Conservation (phyloP, 225 moss, liverwort and hornwort genomes). For the Antitrichia curtipendula region DNA sequence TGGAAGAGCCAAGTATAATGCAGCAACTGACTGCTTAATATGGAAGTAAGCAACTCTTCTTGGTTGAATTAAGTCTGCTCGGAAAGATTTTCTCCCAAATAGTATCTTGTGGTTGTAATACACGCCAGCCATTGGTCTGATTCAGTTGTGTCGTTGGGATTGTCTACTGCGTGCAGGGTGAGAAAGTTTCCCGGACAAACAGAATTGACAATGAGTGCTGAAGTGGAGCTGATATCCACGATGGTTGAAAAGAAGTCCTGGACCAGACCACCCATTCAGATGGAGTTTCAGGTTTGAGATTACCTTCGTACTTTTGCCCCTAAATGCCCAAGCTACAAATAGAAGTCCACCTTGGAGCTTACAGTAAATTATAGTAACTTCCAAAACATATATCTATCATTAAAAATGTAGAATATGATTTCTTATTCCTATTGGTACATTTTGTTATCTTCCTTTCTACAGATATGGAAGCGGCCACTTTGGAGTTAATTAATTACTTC, state of each 20-base stretch:
- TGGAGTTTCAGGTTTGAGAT: slow-evolving; percentile 88
- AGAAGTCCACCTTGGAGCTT: background rate
- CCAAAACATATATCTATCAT: background rate
- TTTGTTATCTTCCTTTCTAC: background rate
- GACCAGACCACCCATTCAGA: slow-evolving; percentile 96
- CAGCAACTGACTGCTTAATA: slow-evolving; percentile 77
- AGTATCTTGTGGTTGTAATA: background rate
- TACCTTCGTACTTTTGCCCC: background rate
- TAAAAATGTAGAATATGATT: background rate
- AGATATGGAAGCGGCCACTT: background rate
- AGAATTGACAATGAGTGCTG: slow-evolving; percentile 96
- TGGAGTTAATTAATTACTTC: too few species aligned
- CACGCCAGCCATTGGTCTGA: background rate
- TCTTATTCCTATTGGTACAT: background rate
- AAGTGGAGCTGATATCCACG: slow-evolving; percentile 95
- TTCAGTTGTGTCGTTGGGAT: background rate
- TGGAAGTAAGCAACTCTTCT: slow-evolving; percentile 65
- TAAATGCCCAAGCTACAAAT: background rate
- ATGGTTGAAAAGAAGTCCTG: slow-evolving; percentile 98
- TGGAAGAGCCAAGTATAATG: slow-evolving; percentile 89
- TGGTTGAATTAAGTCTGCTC: background rate
- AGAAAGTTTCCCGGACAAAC: slow-evolving; percentile 97
- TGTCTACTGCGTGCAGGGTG: slow-evolving; percentile 32
- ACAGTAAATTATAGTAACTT: background rate
- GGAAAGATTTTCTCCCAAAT: background rate